phyloP scores from a whole-genome alignment of 192 early-diverging fungal genomes.

The Chytriomyces sp. region DNA sequence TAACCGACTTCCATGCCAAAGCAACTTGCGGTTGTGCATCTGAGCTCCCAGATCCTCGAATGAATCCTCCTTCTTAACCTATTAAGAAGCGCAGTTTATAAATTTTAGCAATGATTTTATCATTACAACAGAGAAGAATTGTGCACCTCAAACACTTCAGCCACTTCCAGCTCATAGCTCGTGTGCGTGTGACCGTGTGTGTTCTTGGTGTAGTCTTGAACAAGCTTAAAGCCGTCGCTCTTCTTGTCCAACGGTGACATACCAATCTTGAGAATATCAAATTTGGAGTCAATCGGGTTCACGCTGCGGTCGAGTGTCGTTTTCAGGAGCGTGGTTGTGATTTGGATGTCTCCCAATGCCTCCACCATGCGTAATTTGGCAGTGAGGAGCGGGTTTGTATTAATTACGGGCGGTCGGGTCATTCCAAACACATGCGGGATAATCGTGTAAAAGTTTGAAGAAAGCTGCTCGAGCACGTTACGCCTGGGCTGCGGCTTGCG shows the following conservation, averaged over 20 bases:
- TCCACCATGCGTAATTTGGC: conserved; percentile 71
- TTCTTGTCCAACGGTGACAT: conserved; percentile 60
- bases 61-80: conserved; percentile 63
- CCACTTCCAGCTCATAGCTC: conserved; percentile 44
- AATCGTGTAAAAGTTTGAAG: conserved; percentile 60
- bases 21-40: conserved; percentile 67
- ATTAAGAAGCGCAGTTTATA: conserved; percentile 51
- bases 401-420: conserved; percentile 57
- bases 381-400: conserved; percentile 52
- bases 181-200: conserved; percentile 70
- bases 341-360: conserved; percentile 70
- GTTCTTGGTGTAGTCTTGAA: conserved; percentile 65
- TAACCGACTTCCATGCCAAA: conserved; percentile 79
- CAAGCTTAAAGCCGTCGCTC: conserved; percentile 60
- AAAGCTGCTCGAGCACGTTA: background rate
- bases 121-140: conserved; percentile 13
- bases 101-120: conserved; percentile 35
- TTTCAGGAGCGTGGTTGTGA: conserved; percentile 64
- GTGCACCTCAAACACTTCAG: conserved; percentile 50
- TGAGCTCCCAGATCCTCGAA: conserved; percentile 42
- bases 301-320: conserved; percentile 42
- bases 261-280: conserved; percentile 58
- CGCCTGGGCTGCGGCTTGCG: background rate
- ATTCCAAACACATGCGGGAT: conserved; percentile 72
- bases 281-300: conserved; percentile 70